Evolutionary conservation across 768 basidiomycete genomes (phyloP).

Genomic region (Tricholoma flavovirens): DNA sequence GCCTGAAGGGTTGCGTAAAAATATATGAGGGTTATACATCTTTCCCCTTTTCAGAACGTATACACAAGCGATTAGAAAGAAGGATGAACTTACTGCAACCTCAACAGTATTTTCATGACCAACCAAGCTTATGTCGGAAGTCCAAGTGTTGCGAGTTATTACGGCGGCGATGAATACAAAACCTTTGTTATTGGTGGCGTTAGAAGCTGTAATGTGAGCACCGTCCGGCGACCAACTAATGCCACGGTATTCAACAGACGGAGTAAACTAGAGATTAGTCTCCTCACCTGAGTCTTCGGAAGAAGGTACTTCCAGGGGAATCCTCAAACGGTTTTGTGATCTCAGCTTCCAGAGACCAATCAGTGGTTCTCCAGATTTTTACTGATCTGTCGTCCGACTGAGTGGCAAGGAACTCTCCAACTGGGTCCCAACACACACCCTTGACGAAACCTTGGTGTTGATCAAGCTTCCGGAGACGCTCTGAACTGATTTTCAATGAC

Average conservation of each 20-base stretch:
- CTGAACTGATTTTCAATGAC: conserved; percentile 33
- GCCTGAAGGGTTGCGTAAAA: conserved; percentile 65
- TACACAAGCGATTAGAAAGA: not conserved
- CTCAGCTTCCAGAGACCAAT: conserved; percentile 83
- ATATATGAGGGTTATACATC: conserved; percentile 94
- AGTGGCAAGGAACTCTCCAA: conserved; percentile 96
- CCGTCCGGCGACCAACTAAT: conserved; percentile 97
- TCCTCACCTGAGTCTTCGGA: conserved; percentile 75
- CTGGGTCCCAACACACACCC: conserved; percentile 98
- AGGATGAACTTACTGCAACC: conserved; percentile 63
- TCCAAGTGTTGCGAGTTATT: conserved; percentile 85
- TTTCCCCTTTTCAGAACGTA: conserved; percentile 20
- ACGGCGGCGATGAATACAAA: conserved; percentile 98
- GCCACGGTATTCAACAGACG: not conserved
- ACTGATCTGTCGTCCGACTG: conserved; percentile 95
- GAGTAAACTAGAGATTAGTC: not conserved
- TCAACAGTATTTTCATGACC: conserved; percentile 97
- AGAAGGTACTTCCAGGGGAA: conserved; percentile 93
- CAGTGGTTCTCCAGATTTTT: conserved; percentile 93
- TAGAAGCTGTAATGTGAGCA: conserved; percentile 96
- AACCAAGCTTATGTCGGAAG: conserved; percentile 87
- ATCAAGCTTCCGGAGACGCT: conserved; percentile 77
- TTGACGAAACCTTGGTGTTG: conserved; percentile 96
- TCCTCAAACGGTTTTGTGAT: conserved; percentile 89
- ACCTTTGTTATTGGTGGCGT: conserved; percentile 93